Conservation (phyloP, 2,329 filamentous ascomycete genomes). For the Scedosporium dehoogii region DNA sequence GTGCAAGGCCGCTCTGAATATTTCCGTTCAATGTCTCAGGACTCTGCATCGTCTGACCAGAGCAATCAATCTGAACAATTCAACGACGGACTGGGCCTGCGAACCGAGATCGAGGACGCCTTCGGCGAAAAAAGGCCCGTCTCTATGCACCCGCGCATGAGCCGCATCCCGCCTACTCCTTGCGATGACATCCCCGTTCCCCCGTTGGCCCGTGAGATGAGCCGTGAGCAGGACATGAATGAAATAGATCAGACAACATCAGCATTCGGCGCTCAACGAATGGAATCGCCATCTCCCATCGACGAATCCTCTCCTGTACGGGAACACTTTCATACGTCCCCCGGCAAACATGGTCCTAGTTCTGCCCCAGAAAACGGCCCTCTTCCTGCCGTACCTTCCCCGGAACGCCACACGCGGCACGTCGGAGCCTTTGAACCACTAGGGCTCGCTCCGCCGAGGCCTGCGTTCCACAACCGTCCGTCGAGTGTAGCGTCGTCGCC, state of each 20-base stretch:
- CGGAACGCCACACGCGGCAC: conserved; percentile 22
- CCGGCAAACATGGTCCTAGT: not conserved
- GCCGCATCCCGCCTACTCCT: conserved; percentile 45
- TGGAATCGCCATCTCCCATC: conserved; percentile 38
- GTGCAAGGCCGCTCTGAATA: conserved; percentile 67
- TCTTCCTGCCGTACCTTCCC: conserved; percentile 25
- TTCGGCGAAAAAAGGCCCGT: conserved; percentile 48
- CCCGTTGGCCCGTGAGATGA: not conserved
- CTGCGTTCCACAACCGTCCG: conserved; percentile 39
- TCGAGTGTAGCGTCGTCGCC: conserved; percentile 55
- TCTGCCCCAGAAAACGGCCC: conserved; percentile 17
- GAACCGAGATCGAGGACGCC: conserved; percentile 48
- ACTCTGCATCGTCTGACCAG: conserved; percentile 36
- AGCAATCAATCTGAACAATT: conserved; percentile 5
- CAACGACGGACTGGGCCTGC: conserved; percentile 34
- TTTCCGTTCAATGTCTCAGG: conserved; percentile 65
- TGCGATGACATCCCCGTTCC: conserved; percentile 18
- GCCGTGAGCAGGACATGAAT: not conserved
- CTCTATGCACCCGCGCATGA: conserved; percentile 69
- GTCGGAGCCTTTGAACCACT: conserved; percentile 39
- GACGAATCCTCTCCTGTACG: not conserved
- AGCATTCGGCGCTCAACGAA: conserved; percentile 37
- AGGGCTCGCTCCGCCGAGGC: conserved; percentile 39
- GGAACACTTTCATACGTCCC: conserved; percentile 1
- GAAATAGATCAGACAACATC: not conserved